These are phyloP conservation scores for Leishmania major DNA, from an alignment of 208 protist genomes.

Conservation along the genomic window DNA sequence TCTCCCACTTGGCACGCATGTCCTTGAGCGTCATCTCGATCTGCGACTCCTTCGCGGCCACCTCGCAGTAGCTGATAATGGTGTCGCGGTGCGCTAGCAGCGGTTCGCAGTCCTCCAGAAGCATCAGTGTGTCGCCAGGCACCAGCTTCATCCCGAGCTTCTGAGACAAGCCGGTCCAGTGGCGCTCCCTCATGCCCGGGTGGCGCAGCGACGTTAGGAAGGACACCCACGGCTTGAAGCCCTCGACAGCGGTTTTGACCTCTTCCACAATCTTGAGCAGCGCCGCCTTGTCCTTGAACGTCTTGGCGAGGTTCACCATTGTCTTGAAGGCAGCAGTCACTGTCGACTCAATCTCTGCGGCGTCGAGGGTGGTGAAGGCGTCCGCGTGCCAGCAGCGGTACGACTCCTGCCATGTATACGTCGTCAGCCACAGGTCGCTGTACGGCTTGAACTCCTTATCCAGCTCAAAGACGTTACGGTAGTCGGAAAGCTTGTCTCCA, in stretches of 20 bases:
- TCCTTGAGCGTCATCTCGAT: constrained; percentile 96
- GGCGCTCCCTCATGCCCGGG: constrained; percentile 96
- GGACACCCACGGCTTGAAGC: constrained; percentile 96
- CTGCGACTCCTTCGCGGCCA: constrained; percentile 96
- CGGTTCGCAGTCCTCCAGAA: constrained; percentile 85
- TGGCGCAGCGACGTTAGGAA: constrained; percentile 95
- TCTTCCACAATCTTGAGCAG: constrained; percentile 92
- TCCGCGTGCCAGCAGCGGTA: constrained; percentile 94
- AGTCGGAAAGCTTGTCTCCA: constrained; percentile 94
- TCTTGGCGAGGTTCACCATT: constrained; percentile 90
- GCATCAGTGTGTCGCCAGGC: constrained; percentile 87
- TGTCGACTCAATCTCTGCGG: constrained; percentile 93
- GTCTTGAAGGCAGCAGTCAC: constrained; percentile 83
- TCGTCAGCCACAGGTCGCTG: constrained; percentile 95
- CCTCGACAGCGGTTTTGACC: constrained; percentile 87
- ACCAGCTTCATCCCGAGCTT: constrained; percentile 90
- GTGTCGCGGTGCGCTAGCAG: constrained; percentile 84
- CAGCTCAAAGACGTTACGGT: constrained; percentile 93
- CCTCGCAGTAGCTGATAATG: constrained; percentile 94
- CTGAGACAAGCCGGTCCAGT: constrained; percentile 93
- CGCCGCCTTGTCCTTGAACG: constrained; percentile 93
- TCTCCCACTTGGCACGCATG: constrained; percentile 96
- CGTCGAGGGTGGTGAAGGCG: constrained; percentile 93
- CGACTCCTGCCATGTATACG: constrained; percentile 94
- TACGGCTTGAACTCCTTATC: constrained; percentile 98